A percentile compares a stretch with the other conserved stretches of the same genome.
Conservation (phyloP, 148 eudicot species). For the Hydrangea macrophylla region DNA sequence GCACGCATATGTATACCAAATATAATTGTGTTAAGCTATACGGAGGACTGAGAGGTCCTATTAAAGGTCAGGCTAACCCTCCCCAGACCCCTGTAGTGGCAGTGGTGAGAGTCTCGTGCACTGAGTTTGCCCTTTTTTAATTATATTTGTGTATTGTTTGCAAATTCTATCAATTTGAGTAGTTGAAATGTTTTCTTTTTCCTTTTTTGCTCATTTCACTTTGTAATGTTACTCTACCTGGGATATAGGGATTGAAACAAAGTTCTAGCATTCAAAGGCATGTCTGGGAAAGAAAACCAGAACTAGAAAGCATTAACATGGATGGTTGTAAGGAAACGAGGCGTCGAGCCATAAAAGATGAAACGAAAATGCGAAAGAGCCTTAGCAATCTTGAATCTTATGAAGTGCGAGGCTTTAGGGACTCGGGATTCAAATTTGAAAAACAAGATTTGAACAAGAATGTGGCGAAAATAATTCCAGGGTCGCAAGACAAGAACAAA, state of each 20-base stretch:
- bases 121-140: too few relatives aligned
- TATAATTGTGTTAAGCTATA: too few relatives aligned
- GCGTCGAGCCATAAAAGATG: slow-evolving; percentile 14
- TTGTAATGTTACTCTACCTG: too few relatives aligned
- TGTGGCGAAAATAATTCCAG: slow-evolving; percentile 25
- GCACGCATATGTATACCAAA: too few relatives aligned
- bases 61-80: too few relatives aligned
- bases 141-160: too few relatives aligned
- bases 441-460: slow-evolving; percentile 25
- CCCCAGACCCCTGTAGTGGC: too few relatives aligned
- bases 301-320: slow-evolving; percentile 17
- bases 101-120: too few relatives aligned
- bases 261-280: slow-evolving; percentile 35
- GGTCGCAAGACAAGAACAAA: slow-evolving; percentile 31
- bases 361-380: slow-evolving; percentile 30
- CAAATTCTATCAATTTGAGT: too few relatives aligned
- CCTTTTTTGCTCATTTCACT: too few relatives aligned
- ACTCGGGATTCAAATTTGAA: slow-evolving; percentile 35
- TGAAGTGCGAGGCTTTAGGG: slow-evolving; percentile 34
- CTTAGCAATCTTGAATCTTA: slow-evolving; percentile 24
- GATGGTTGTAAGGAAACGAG: slow-evolving; percentile 18
- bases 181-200: too few relatives aligned
- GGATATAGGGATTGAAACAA: slow-evolving; percentile 39
- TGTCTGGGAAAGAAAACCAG: slow-evolving; percentile 24
- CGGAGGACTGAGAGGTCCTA: too few relatives aligned